Evolutionary conservation across 2,329 filamentous ascomycete genomes (phyloP), one percentile per base, ranked within the genome.

Genomic region (Herpotrichia juniperi): DNA sequence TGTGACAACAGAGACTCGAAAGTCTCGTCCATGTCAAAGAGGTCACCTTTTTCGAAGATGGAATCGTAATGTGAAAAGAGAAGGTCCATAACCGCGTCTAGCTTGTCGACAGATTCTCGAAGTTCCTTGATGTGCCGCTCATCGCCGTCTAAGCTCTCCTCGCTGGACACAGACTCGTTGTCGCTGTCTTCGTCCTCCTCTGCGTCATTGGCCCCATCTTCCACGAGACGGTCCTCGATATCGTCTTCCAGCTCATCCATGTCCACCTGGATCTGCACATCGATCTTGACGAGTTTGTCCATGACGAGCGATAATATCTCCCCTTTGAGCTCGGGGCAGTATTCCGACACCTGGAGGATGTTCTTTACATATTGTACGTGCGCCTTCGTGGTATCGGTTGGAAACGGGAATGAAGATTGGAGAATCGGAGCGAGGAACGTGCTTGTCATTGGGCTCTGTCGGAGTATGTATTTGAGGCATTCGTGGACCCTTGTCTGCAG

Each of bases 241-340:
- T 96, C 90, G 57, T 97, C 93, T 56, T 97, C 93, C 55, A 96
- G 78, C 63, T 97, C 93, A 57, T 97, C 92, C 65, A 97, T 79
- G 66, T 97, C 93, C 44, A 93, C 84, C 74, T 97, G 93, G 73
- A 97, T 94, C 69, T 97, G 90, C 1, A 96, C 91, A 69, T 99
- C 94, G 52, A 97, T 90, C 74, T 94, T 94, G 66, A 97, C 91
- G 7, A 97, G 81, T 56, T 90, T 87, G 62, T 93, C 89, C 35
- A 92, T 88, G 42, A 97, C 88, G 11, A 96, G 78, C 50, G 91
- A 87, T 57, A 96, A 82, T 21, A 97, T 86, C 55, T 96, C 90
- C 7, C 88, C 85, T 55, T 88, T 87, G 30, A 97, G 77, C 53
- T 90, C 87, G 0, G 91, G 87, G 1, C 89, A 85, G 68, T 96